Evolutionary conservation across 192 early-diverging fungal species (phyloP).

Genomic region (Funneliformis geosporum): DNA sequence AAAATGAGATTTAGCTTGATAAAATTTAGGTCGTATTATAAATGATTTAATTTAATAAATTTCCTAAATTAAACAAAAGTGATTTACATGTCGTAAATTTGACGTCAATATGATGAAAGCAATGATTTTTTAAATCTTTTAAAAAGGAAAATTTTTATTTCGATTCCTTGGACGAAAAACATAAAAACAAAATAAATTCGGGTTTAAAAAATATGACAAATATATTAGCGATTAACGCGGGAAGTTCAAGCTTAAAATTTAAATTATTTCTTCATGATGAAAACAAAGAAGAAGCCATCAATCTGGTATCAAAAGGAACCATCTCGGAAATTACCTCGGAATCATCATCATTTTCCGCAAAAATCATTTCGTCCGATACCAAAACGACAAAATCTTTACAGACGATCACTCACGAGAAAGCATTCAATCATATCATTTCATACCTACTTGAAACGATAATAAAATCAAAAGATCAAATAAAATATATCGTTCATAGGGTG

Average conservation of each 20-base stretch:
- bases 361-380: background rate
- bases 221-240: background rate
- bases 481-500: background rate
- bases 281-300: background rate
- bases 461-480: background rate
- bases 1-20: background rate
- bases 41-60: background rate
- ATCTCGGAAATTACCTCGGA: background rate
- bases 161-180: no score
- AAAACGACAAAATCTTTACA: background rate
- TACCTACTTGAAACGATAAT: background rate
- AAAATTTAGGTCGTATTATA: background rate
- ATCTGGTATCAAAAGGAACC: background rate
- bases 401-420: background rate
- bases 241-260: constrained; percentile 10
- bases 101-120: background rate
- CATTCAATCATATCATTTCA: background rate
- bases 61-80: background rate
- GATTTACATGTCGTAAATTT: background rate
- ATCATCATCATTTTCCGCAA: background rate
- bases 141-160: no score
- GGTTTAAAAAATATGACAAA: background rate
- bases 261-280: background rate
- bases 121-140: no score
- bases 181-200: no score